Evolutionary conservation across 805 yeast species (phyloP), one percentile per base, ranked within the genome.

Genomic region (Blastobotrys robertii): DNA sequence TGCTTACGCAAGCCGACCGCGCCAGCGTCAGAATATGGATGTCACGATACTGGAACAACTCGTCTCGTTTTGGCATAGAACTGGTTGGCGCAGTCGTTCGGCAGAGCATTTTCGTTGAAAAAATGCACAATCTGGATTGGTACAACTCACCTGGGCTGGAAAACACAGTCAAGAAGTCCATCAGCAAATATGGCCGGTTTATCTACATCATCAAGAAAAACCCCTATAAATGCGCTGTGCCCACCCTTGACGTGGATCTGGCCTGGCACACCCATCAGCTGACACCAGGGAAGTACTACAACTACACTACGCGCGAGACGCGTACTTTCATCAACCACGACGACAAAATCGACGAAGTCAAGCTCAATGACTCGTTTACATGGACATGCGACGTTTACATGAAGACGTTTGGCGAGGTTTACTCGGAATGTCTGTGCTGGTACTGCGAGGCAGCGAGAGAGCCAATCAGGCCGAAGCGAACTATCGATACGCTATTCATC

Each of bases 241-340:
- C 54, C 13, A 45, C 53, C 11, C 15, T 50, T 8, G 54, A 50
- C 30, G 44, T 46, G 11, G 56, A 52, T 35, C 38, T 52, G 13
- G 51, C 43, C 5, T 52, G 56, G 56, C 54, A 52, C 32, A 49
- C 53, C 2, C 46, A 50, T 35, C 52, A 48, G 44, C 48, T 50
- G 13, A 39, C 45, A 6, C 49, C 54, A 8, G 8, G 8, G 22
- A 16, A 12, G 6, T 47, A 47, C 41, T 47, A 39, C 41, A 6
- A n/a, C 3, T 32, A 38, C 25, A 29, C 42, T 6, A 19, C 29
- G 6, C 29, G 11, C 8, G n/a, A 4, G 11, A 37, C 46, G 3
- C 10, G 11, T 12, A 36, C 15, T 6, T 44, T 47, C 32, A 35
- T 47, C 11, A 43, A 47, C 37, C 50, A 47, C 19, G 50, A 47